Evolutionary conservation across 2,329 filamentous ascomycete genomes (phyloP), one percentile per base, ranked within the genome.

Genomic region (Byssothecium circinans): DNA sequence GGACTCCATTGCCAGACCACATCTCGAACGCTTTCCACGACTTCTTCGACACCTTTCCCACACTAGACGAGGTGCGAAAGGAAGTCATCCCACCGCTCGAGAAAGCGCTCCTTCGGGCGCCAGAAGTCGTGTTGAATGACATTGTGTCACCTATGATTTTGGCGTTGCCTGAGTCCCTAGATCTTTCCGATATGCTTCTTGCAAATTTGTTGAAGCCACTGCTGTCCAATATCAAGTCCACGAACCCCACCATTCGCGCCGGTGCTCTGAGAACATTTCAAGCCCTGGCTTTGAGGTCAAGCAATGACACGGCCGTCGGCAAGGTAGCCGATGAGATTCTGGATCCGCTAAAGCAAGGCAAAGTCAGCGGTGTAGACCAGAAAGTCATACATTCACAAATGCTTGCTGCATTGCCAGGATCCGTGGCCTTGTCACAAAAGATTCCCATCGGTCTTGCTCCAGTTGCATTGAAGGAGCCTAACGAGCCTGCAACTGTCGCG

Each of bases 171-270:
- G 66, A 75, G 22, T 75, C 76, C 5, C 79, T 94, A 58, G 92
- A 99, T 61, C 78, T 97, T 15, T 92, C 92, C 8, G 81, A 84
- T 30, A 74, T 88, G 4, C 77, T 97, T 15, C 79, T 81, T 43
- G 77, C 79, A 20, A 88, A 87, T 52, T 78, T 99, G 29, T 72
- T 95, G 30, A 97, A 96, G 69, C 89, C 91, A 5, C 76, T 99
- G 11, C 74, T 97, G n/a, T 85, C 90, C 33, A 96, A 91, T 65
- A 79, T 91, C 69, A 96, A 95, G 71, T 97, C 94, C 1, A 91
- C 88, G 63, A 97, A 96, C 68, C 75, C 82, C 12, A 72, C 73
- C 2, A 89, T 96, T 52, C 85, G 92, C 46, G 81, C 81, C 52
- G 91, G 90, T 19, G 88, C 89, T 8, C 74, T 91, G 18, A 78